A percentile compares a stretch with the other conserved stretches of the same genome.
phyloP scores from a whole-genome alignment of 2,329 filamentous ascomycete genomes.

The Pseudogymnoascus pannorum region DNA sequence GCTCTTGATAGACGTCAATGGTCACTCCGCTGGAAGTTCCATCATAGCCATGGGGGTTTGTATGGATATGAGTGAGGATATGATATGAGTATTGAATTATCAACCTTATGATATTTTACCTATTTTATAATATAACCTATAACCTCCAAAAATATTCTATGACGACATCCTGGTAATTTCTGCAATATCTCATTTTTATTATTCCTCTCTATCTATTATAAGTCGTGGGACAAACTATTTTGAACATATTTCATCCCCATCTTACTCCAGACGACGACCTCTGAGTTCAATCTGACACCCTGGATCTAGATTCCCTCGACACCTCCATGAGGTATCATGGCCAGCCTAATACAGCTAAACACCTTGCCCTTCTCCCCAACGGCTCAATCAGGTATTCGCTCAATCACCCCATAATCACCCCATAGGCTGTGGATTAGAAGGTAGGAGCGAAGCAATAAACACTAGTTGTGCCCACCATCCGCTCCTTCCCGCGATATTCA shows the following conservation, averaged over 20 bases:
- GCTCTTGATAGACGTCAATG: neutral
- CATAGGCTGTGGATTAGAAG: neutral
- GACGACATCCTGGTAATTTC: neutral
- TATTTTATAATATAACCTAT: neutral
- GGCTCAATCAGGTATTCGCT: conserved; percentile 40
- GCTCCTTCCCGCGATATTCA: neutral
- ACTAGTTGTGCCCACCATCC: neutral
- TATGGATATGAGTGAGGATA: neutral
- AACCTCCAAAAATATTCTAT: neutral
- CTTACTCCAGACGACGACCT: neutral
- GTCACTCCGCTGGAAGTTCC: neutral
- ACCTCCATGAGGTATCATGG: conserved; percentile 84
- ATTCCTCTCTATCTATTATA: neutral
- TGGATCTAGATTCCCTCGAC: conserved; percentile 74
- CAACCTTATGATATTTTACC: too few species aligned
- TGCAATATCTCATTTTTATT: neutral
- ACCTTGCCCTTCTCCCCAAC: conserved; percentile 46
- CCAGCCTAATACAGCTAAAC: conserved; percentile 77
- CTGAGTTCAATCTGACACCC: neutral
- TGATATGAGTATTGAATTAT: too few species aligned
- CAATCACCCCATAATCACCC: neutral
- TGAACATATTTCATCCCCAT: neutral
- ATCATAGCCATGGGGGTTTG: neutral
- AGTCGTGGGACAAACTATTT: too few species aligned
- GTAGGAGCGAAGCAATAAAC: neutral